Conservation (phyloP, 495 filamentous ascomycete species). For the Penicillium longicatenatum region DNA sequence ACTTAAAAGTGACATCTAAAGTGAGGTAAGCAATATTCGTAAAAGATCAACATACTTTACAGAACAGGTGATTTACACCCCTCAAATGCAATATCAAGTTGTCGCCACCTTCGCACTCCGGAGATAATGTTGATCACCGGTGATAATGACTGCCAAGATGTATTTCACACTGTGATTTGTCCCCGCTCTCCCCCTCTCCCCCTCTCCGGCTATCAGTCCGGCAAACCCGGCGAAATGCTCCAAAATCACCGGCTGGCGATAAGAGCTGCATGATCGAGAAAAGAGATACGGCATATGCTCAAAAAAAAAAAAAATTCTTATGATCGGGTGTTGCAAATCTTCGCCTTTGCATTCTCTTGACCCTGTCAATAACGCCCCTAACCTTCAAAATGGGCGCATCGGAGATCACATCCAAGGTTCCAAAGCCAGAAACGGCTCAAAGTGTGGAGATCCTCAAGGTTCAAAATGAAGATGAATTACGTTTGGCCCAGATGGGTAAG, state of each 20-base stretch:
- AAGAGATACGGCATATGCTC: conserved; percentile 5
- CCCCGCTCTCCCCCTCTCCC: conserved; percentile 11
- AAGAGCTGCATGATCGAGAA: conserved; percentile 17
- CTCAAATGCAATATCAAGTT: neutral
- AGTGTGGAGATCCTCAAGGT: conserved; percentile 17
- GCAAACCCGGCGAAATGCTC: conserved; percentile 19
- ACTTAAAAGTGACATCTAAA: no score
- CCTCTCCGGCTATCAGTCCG: conserved; percentile 17
- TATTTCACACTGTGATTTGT: conserved; percentile 14
- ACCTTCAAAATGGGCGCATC: conserved; percentile 8
- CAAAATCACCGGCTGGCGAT: conserved; percentile 16
- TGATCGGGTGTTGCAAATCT: neutral
- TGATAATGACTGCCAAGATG: neutral
- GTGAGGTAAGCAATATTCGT: no score
- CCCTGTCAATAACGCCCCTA: neutral
- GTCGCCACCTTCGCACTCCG: neutral
- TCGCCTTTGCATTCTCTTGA: neutral
- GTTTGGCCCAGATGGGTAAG: conserved; percentile 46
- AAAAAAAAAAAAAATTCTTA: neutral
- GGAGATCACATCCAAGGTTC: conserved; percentile 9
- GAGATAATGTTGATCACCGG: neutral
- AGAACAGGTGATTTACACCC: neutral
- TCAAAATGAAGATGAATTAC: conserved; percentile 39
- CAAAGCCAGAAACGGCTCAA: neutral
- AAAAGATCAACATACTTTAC: neutral